phyloP scores from a whole-genome alignment of 139 green algal species.

The Tetratostichococcus sp. region DNA sequence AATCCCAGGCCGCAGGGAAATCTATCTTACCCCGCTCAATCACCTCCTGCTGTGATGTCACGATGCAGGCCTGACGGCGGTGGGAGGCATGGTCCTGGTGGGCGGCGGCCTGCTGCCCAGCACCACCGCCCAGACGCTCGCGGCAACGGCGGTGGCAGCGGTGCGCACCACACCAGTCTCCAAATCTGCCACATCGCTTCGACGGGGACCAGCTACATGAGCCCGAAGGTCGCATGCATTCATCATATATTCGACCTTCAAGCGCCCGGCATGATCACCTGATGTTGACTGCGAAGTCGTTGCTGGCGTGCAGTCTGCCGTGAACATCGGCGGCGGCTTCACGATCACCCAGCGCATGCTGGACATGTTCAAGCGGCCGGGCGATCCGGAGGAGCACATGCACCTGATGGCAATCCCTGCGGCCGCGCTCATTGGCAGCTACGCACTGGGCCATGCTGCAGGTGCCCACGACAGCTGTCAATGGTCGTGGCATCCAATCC shows the following conservation, averaged over 20 bases:
- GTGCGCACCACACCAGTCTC: no score
- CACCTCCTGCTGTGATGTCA: no score
- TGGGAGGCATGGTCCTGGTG: constrained; percentile 74
- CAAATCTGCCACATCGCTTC: no score
- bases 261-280: no score
- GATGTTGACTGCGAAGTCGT: no score
- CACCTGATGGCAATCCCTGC: constrained; percentile 66
- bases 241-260: no score
- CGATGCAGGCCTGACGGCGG: constrained; percentile 43
- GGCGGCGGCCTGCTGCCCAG: constrained; percentile 58
- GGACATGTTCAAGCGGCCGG: constrained; percentile 88
- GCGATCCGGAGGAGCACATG: constrained; percentile 78
- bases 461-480: no score
- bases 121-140: constrained; percentile 54
- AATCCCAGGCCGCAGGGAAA: neutral
- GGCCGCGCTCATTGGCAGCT: constrained; percentile 43
- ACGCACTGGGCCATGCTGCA: constrained; percentile 34
- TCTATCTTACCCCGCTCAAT: no score
- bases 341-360: constrained; percentile 87
- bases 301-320: constrained; percentile 35
- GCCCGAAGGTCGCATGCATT: no score
- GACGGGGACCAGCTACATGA: no score
- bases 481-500: no score
- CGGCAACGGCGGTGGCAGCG: constrained; percentile 55
- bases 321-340: constrained; percentile 92